Evolutionary conservation across 2,329 filamentous ascomycete species (phyloP).

Genomic region (Colletotrichum shisoi): DNA sequence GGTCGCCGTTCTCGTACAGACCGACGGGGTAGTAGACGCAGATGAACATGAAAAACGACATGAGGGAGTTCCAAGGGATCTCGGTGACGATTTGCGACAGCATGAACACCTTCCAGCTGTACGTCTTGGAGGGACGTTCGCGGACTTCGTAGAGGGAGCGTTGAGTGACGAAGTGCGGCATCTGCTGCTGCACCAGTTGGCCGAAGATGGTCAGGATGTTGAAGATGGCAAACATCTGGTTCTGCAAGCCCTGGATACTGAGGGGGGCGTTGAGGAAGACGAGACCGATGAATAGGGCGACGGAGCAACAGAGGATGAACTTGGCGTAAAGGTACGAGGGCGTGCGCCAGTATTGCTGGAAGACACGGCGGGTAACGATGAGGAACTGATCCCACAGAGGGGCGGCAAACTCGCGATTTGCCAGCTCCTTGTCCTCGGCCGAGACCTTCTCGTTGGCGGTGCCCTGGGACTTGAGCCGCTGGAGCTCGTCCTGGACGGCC

Average conservation of each 20-base stretch:
- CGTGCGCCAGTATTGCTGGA: constrained; percentile 80
- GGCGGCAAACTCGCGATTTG: constrained; percentile 63
- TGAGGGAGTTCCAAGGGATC: constrained; percentile 70
- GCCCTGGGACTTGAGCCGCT: constrained; percentile 32
- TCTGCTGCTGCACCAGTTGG: constrained; percentile 65
- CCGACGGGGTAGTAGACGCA: constrained; percentile 75
- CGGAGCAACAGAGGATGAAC: constrained; percentile 58
- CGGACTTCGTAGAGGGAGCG: constrained; percentile 72
- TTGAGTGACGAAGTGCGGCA: constrained; percentile 73
- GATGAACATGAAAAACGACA: constrained; percentile 68
- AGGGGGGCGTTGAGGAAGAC: constrained; percentile 67
- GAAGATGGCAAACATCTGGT: constrained; percentile 72
- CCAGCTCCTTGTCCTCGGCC: constrained; percentile 3
- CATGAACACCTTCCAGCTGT: constrained; percentile 73
- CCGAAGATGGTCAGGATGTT: constrained; percentile 72
- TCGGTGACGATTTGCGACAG: constrained; percentile 72
- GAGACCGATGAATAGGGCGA: constrained; percentile 68
- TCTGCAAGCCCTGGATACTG: constrained; percentile 68
- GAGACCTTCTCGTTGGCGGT: constrained; percentile 4
- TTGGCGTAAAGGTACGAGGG: constrained; percentile 80
- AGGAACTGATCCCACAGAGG: constrained; percentile 65
- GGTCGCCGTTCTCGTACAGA: constrained; percentile 64
- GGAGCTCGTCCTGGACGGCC: constrained; percentile 40
- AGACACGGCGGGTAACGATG: constrained; percentile 62
- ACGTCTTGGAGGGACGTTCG: constrained; percentile 70